phyloP scores from a whole-genome alignment of 2,329 filamentous ascomycete species.

The Cryphonectria japonica region DNA sequence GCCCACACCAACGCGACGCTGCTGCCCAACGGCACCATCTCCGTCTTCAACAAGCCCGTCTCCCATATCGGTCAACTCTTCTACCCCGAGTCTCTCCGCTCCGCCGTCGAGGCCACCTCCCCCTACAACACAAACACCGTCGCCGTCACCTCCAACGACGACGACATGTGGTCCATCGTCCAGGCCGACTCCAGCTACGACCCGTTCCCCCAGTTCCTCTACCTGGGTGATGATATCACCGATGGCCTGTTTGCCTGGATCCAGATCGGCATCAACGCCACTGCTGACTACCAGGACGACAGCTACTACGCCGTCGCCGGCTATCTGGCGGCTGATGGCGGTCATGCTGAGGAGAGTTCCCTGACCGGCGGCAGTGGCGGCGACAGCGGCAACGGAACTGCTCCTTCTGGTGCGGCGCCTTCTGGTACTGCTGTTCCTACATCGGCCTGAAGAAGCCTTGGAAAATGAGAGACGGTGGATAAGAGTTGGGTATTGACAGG shows the following conservation, averaged over 20 bases:
- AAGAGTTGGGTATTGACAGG: background rate
- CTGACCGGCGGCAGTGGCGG: slow-evolving; percentile 7
- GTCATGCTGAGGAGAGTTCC: slow-evolving; percentile 23
- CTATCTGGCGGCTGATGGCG: slow-evolving; percentile 25
- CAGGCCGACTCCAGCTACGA: slow-evolving; percentile 40
- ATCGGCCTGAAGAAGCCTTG: slow-evolving; percentile 12
- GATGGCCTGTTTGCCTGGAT: slow-evolving; percentile 55
- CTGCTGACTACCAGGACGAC: slow-evolving; percentile 35
- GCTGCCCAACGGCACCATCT: slow-evolving; percentile 38
- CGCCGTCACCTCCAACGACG: slow-evolving; percentile 38
- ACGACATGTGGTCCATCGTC: slow-evolving; percentile 39
- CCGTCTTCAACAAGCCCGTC: slow-evolving; percentile 34
- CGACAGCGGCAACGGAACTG: slow-evolving; percentile 20
- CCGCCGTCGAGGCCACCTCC: slow-evolving; percentile 36
- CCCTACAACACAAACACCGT: slow-evolving; percentile 39
- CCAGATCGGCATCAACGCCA: slow-evolving; percentile 49
- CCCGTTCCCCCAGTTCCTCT: slow-evolving; percentile 56
- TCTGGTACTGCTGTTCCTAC: slow-evolving; percentile 10
- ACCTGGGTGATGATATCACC: slow-evolving; percentile 51
- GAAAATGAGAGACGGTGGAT: background rate
- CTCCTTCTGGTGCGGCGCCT: slow-evolving; percentile 16
- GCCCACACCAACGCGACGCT: slow-evolving; percentile 37
- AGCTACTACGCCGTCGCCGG: slow-evolving; percentile 27
- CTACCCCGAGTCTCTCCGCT: slow-evolving; percentile 38
- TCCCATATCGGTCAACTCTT: slow-evolving; percentile 41